Evolutionary conservation across 1,139 yeast genomes (phyloP).

Genomic region (Insectozyma bohioensis): DNA sequence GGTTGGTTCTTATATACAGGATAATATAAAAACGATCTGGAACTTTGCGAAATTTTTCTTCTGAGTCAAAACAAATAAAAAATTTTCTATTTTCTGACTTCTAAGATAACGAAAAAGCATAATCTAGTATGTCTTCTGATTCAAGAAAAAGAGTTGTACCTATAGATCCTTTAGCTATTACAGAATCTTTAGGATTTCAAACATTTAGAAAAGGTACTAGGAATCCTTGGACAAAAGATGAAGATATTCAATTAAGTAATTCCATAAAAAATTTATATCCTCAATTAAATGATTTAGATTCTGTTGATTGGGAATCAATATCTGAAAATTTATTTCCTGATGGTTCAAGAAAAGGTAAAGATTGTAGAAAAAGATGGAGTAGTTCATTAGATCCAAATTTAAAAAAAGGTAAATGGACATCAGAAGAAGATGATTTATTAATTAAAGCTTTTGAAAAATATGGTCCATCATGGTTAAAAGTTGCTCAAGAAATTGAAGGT

Average conservation of each 20-base stretch:
- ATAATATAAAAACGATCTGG: no score
- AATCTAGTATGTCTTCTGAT: no score
- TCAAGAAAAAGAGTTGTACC: constrained; percentile 25
- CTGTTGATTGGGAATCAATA: constrained; percentile 68
- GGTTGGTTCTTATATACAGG: constrained; percentile 5
- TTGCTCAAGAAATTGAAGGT: constrained; percentile 72
- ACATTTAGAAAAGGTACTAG: constrained; percentile 64
- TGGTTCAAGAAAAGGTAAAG: constrained; percentile 58
- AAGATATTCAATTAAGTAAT: constrained; percentile 49
- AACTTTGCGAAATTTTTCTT: no score
- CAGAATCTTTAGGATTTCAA: constrained; percentile 74
- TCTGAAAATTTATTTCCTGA: constrained; percentile 39
- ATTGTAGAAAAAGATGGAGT: constrained; percentile 73
- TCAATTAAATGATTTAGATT: constrained; percentile 30
- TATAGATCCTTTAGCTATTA: constrained; percentile 66
- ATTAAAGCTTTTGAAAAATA: constrained; percentile 60
- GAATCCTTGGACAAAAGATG: constrained; percentile 68
- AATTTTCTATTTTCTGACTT: constrained; percentile 5
- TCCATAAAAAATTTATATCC: constrained; percentile 32
- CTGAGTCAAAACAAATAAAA: not conserved
- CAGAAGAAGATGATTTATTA: constrained; percentile 72
- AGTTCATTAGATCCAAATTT: constrained; percentile 81
- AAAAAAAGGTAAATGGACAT: constrained; percentile 85
- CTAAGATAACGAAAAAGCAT: not conserved
- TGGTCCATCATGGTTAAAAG: constrained; percentile 88